Percentiles rank a stretch among this genome's conserved stretches.
phyloP scores from a whole-genome alignment of 768 basidiomycete species.

The Xerocomus spinulosus region DNA sequence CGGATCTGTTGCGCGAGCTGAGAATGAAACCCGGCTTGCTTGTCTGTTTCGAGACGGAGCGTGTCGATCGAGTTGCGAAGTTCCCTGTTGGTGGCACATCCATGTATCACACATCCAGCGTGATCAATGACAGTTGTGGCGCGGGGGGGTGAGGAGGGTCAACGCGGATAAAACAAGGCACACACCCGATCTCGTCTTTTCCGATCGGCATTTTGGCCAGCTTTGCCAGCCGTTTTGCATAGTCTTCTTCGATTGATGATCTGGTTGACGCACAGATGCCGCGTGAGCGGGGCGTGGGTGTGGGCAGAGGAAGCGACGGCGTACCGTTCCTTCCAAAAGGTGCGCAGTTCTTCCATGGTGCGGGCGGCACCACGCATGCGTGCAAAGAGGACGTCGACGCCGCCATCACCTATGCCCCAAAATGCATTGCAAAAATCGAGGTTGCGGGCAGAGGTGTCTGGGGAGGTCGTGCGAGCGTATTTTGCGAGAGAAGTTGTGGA shows the following conservation, averaged over 20 bases:
- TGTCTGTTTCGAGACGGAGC: constrained; percentile 77
- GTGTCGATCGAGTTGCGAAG: constrained; percentile 77
- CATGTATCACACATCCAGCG: not conserved
- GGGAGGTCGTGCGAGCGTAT: constrained; percentile 55
- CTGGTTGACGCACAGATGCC: constrained; percentile 36
- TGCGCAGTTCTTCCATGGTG: constrained; percentile 84
- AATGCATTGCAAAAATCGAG: constrained; percentile 96
- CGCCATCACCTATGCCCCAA: constrained; percentile 85
- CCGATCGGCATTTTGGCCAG: constrained; percentile 75
- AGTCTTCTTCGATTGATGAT: constrained; percentile 90
- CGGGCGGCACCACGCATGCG: constrained; percentile 81
- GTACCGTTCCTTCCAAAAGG: constrained; percentile 93
- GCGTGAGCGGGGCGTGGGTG: constrained; percentile 1
- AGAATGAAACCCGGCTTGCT: constrained; percentile 68
- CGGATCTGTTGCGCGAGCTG: constrained; percentile 73
- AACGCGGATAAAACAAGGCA: constrained; percentile 11
- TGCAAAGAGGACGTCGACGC: constrained; percentile 87
- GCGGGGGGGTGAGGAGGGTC: not conserved
- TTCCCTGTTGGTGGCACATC: constrained; percentile 53
- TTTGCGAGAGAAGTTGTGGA: constrained; percentile 78
- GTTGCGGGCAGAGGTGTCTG: constrained; percentile 42
- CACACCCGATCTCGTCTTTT: constrained; percentile 91
- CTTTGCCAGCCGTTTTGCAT: constrained; percentile 78
- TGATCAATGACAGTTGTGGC: constrained; percentile 7
- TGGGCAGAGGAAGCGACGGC: constrained; percentile 21